Percentiles rank a stretch among this genome's conserved stretches.
Evolutionary conservation across 139 green algal genomes (phyloP).

Genomic region (Tetraselmis striata): DNA sequence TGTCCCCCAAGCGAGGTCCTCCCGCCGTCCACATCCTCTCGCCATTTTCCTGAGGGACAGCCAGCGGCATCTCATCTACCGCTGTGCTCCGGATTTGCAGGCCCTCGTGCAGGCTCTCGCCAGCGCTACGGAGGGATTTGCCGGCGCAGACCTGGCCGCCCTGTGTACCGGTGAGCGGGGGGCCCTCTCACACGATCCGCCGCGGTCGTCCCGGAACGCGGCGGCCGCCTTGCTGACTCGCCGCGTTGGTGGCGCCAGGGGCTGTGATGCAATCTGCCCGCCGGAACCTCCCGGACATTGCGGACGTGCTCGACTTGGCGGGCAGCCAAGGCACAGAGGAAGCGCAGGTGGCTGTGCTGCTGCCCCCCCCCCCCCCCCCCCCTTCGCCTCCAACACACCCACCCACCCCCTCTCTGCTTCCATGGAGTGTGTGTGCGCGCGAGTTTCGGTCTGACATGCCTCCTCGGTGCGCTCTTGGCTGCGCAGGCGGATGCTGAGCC

Average conservation of each 20-base stretch:
- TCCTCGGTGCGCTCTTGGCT: background rate
- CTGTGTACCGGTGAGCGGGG: conserved; percentile 31
- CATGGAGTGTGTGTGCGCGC: background rate
- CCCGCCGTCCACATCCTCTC: background rate
- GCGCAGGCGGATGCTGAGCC: background rate
- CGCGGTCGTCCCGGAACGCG: too few species aligned
- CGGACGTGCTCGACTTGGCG: background rate
- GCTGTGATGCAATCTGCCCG: background rate
- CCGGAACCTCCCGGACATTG: background rate
- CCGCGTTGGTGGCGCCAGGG: background rate
- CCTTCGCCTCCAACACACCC: too few species aligned
- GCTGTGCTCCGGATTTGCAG: background rate
- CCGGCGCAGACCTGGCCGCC: conserved; percentile 65
- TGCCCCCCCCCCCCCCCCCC: too few species aligned
- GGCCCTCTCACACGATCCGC: background rate
- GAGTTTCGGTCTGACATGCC: background rate
- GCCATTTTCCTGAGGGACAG: background rate
- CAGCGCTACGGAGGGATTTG: conserved; percentile 50
- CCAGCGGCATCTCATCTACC: background rate
- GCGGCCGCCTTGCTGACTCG: background rate
- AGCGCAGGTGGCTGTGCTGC: background rate
- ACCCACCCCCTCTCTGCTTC: too few species aligned
- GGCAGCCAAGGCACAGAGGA: background rate
- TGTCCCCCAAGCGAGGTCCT: background rate
- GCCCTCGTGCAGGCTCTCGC: conserved; percentile 34